Base-by-base conservation (phyloP, 257 asterid genomes). In the Nicotiana benthamiana region DNA sequence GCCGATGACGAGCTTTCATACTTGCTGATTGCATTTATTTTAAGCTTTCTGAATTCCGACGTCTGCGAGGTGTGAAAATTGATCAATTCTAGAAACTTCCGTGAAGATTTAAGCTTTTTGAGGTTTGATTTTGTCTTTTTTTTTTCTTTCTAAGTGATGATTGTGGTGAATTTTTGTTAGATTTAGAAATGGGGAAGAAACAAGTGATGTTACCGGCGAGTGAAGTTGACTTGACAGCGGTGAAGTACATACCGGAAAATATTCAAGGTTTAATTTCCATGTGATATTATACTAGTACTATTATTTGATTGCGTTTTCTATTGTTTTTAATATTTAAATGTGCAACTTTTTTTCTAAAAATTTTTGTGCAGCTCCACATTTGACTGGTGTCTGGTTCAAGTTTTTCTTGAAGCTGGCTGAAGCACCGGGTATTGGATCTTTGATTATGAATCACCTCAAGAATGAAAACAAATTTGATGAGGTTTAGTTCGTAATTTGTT, bases 321-420 rank as follows among this genome's bases (percentile, higher is more conserved):
- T 51, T 48, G 43, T 13, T 32, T 77, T 77, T 30, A 30, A 5
- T 54, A 17, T 57, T 61, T 43, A 11, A 7, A 1, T 57, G 60
- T 28, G 75, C 53, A 68, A 24, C 12, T 5, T 27, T 34, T n/a
- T 13, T 57, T n/a, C n/a, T 26, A 26, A 26, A 26, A 26, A 79
- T n/a, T 32, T 26, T 16, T 62, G 81, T 85, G 92, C 90, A 95
- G 99, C 99, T 82, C 99, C 99, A 36, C 98, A 95, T 86, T 83
- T 93, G 90, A 92, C 97, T 87, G 98, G 99, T 82, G 77, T 85
- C 77, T 79, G 79, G 89, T 88, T 95, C 82, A 90, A 89, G 82
- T 60, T 92, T 6, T 92, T 92, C 76, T 89, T 90, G 65, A 88
- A 82, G 76, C 56, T 95, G 86, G 17, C 88, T 20, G 99, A 95